phyloP scores from a whole-genome alignment of 306 rosid species.

The Notholithocarpus densiflorus region DNA sequence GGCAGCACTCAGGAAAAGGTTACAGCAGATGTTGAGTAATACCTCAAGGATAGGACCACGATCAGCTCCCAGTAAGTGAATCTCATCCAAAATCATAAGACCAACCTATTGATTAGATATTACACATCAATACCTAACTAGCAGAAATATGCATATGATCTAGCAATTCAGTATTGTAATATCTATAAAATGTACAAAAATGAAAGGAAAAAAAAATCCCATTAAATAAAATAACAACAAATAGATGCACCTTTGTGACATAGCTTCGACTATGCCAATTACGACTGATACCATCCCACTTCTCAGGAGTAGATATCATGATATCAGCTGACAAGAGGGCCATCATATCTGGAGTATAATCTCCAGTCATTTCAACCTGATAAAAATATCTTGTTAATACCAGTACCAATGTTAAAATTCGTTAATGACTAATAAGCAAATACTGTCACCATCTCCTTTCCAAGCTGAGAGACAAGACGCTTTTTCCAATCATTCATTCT shows the following conservation, averaged over 20 bases:
- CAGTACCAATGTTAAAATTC: constrained; percentile 7
- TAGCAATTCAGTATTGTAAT: constrained; percentile 10
- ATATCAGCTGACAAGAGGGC: constrained; percentile 91
- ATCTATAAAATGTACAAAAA: neutral
- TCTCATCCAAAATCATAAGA: constrained; percentile 89
- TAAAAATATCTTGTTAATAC: constrained; percentile 20
- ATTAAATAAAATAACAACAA: neutral
- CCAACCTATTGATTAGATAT: constrained; percentile 67
- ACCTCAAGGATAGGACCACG: constrained; percentile 99
- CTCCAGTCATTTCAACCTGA: constrained; percentile 99
- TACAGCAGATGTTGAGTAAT: constrained; percentile 22
- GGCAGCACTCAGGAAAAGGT: constrained; percentile 10
- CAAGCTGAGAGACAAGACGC: constrained; percentile 77
- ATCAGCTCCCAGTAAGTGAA: constrained; percentile 97
- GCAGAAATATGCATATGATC: constrained; percentile 14
- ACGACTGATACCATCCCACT: constrained; percentile 99
- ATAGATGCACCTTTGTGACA: constrained; percentile 71
- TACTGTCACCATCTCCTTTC: constrained; percentile 70
- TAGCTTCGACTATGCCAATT: constrained; percentile 97
- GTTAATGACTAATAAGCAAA: neutral
- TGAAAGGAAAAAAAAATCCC: neutral
- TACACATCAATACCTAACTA: constrained; percentile 9
- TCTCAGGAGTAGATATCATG: constrained; percentile 95
- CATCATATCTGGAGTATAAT: constrained; percentile 89
- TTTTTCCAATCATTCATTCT: constrained; percentile 93